Evolutionary conservation across 1,284 basidiomycete genomes (phyloP), one percentile per base, ranked within the genome.

Genomic region (Polyporus tsugae): DNA sequence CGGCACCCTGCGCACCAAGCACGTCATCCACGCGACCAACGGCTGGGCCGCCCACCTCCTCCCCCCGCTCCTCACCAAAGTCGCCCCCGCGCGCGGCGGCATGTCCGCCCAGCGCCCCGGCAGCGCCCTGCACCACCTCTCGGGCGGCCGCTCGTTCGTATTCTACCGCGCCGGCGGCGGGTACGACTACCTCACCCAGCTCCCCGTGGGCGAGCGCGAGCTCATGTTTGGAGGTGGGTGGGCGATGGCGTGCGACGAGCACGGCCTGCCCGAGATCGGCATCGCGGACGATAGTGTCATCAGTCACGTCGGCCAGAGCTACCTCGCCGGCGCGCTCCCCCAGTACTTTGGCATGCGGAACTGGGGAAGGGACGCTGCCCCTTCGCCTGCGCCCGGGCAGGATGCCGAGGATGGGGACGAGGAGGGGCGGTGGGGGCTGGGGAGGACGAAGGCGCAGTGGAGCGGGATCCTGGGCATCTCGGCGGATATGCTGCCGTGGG

Each of bases 1-100:
- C 55, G 91, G 92, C 2, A 71, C 73, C 15, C 79, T 93, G 59
- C 78, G 76, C 4, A 79, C 91, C 0, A 79, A 78, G 4, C 91
- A 92, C 72, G 81, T 95, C 60, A 81, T 95, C 2, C 93, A 95
- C 76, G 91, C 93, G 0, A 95, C 93, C 1, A 95, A 95, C 77
- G 93, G 85, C 42, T 94, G 93, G 84, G 82, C 84, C 6, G 87
- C 91, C 0, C 87, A 91, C 73, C 88, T 95, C 25, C 79, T 94
- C 65, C 71, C 76, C 22, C 78, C 80, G 0, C 75, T 85, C 70
- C 83, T 83, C 41, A 77, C 78, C 57, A 85, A 83, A 68, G 80
- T 89, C 65, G 76, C 90, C 36, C 89, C 89, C 9, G 78, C 84
- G 0, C 84, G 91, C 33, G 91, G 86, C 10, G 86, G 85, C 65